Evolutionary conservation across 768 basidiomycete species (phyloP), one percentile per base, ranked within the genome.

Genomic region (Leccinum broughii): DNA sequence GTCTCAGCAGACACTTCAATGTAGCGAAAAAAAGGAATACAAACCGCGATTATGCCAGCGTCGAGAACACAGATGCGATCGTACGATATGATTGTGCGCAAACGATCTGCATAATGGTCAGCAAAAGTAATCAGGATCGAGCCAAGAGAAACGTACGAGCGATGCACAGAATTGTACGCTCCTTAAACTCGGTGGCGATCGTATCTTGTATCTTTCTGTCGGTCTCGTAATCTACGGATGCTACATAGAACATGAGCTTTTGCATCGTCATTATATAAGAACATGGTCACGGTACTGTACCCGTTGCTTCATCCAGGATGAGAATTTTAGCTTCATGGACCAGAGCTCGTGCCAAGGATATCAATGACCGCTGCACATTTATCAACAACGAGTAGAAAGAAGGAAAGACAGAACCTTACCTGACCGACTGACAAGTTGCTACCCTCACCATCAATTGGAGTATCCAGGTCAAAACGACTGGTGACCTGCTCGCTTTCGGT

Each of bases 121-220:
- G 52, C 53, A 46, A 57, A 55, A 4, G 14, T 20, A 13, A 14
- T 14, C 46, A 24, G 13, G 24, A 51, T 32, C 24, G 17, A 13
- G 17, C 10, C 14, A 22, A 20, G 50, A 53, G n/a, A 28, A 46
- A 80, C 88, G 73, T 66, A 90, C 88, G 92, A 62, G 91, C 91
- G 62, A 95, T 95, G 73, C 90, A 93, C 15, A 95, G 75, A 57
- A 95, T 83, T 0, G 95, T 96, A 63, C 88, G 86, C 71, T 93
- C 88, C 50, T 81, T 77, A 77, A 96, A 98, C 77, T 90, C 89
- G 52, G 79, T 79, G 1, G 91, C 82, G 62, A 98, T 96, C 7
- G 95, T 96, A 62, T 90, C 83, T 70, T 97, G 95, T 61, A 98
- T 95, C 72, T 91, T 92, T 59, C 86, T 78, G 76, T 97, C 95